Base-by-base conservation (phyloP, 306 rosid species). In the barrel medic (Medicago truncatula) region DNA sequence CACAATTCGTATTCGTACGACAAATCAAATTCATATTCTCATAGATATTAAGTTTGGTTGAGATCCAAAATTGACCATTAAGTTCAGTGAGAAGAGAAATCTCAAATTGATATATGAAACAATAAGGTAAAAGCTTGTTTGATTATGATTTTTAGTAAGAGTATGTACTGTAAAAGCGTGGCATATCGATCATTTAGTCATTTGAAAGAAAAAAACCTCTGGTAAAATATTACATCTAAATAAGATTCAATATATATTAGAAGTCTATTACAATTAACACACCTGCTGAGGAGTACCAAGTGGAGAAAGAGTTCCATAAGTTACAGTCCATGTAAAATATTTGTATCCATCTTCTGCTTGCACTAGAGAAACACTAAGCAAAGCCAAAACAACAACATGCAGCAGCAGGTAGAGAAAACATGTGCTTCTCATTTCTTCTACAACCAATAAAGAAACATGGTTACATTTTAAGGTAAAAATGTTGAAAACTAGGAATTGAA, bases 221-320 rank as follows among this genome's bases (percentile, higher is more conserved):
- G 50, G 17, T 44, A 38, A 47, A 70, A 61, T 25, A 47, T 71
- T 11, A 73, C 75, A 86, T 85, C 73, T 73, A 10, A 83, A 20
- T 57, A 57, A 21, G 39, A 57, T 56, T 66, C 53, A 80, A 68
- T n/a, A 66, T 20, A 68, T n/a, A 66, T 20, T 67, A 46, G 43
- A 38, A 39, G 44, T 40, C 41, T 41, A 58, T 70, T n/a, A 82
- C n/a, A n/a, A n/a, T n/a, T n/a, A n/a, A n/a, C 79, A 2, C 77
- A 94, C 98, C 97, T 95, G 96, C 81, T 95, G 96, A 53, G 97
- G 90, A 81, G 73, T 85, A 16, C 92, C 98, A 5, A 94, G 86
- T 72, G 94, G 98, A 83, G 92, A 91, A 81, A 57, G 83, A 60
- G 90, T 94, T 16, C 96, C 98, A 80, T 91, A 94, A 56, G 96